Evolutionary conservation across 1,284 basidiomycete species (phyloP).

Genomic region (Thecaphora thlaspeos): DNA sequence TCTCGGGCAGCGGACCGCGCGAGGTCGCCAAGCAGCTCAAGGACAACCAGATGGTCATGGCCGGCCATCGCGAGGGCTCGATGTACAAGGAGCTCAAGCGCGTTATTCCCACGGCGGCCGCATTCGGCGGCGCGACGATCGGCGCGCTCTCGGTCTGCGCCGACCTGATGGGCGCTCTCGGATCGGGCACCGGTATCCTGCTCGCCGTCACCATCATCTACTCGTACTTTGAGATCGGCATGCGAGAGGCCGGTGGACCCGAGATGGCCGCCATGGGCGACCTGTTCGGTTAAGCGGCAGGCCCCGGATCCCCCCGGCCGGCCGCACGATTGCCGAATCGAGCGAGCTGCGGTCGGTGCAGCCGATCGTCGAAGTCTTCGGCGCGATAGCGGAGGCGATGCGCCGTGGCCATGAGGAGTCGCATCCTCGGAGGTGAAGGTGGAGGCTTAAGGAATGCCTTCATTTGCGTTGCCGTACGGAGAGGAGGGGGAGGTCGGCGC

Average conservation of each 20-base stretch:
- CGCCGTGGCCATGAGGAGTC: too few species aligned
- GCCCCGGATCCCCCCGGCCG: too few species aligned
- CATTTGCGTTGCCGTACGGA: too few species aligned
- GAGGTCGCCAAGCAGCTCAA: constrained; percentile 98
- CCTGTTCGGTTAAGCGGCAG: constrained; percentile 47
- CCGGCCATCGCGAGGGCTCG: constrained; percentile 90
- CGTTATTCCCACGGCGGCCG: constrained; percentile 94
- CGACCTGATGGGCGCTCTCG: constrained; percentile 94
- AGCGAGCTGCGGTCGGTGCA: too few species aligned
- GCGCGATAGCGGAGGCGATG: too few species aligned
- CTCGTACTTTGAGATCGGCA: constrained; percentile 62
- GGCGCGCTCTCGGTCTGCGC: constrained; percentile 90
- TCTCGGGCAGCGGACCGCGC: constrained; percentile 89
- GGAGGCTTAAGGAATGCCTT: too few species aligned
- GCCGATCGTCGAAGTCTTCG: too few species aligned
- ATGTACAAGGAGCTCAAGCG: constrained; percentile 99
- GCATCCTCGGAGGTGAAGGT: too few species aligned
- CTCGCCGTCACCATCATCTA: constrained; percentile 98
- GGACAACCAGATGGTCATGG: constrained; percentile 98
- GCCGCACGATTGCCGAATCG: too few species aligned
- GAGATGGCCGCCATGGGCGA: constrained; percentile 61
- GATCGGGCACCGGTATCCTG: constrained; percentile 93
- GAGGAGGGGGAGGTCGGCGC: too few species aligned
- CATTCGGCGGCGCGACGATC: constrained; percentile 92
- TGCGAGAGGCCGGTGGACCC: constrained; percentile 61